Conservation (phyloP, 768 basidiomycete genomes). For the Mycena galericulata region DNA sequence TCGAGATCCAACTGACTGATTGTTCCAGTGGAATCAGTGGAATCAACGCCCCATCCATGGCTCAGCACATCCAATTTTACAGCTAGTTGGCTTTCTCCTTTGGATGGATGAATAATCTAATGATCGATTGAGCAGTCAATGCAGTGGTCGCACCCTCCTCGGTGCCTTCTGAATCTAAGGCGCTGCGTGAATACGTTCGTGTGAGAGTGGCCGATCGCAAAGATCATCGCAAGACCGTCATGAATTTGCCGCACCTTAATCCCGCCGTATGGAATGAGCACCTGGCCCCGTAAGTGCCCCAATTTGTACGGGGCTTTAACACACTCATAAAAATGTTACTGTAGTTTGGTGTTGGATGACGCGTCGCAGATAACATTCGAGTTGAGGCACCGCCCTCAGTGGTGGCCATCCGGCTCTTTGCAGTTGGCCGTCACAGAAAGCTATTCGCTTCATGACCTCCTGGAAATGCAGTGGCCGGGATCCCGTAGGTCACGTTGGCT, state of each 20-base stretch:
- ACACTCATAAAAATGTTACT: not conserved
- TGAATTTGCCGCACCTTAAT: not conserved
- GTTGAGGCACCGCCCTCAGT: not conserved
- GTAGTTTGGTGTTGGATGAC: not conserved
- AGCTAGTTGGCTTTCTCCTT: not conserved
- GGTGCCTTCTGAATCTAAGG: not conserved
- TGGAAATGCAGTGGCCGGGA: not conserved
- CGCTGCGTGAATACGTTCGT: not conserved
- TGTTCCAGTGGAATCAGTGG: no score
- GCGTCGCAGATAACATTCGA: not conserved
- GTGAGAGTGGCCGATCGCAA: slow-evolving; percentile 4
- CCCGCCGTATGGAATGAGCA: not conserved
- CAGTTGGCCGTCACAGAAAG: not conserved
- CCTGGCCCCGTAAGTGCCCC: not conserved
- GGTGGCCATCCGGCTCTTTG: not conserved
- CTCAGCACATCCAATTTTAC: slow-evolving; percentile 11
- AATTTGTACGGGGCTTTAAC: not conserved
- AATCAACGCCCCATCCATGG: not conserved
- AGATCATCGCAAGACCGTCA: not conserved
- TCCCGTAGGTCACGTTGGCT: not conserved
- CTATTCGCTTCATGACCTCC: not conserved
- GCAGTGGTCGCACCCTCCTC: not conserved
- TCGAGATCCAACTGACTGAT: not conserved
- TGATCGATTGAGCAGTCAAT: not conserved
- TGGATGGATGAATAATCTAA: not conserved